These are phyloP conservation scores for Trifolium dubium DNA, from an alignment of 306 rosid genomes.

Conservation along the genomic window DNA sequence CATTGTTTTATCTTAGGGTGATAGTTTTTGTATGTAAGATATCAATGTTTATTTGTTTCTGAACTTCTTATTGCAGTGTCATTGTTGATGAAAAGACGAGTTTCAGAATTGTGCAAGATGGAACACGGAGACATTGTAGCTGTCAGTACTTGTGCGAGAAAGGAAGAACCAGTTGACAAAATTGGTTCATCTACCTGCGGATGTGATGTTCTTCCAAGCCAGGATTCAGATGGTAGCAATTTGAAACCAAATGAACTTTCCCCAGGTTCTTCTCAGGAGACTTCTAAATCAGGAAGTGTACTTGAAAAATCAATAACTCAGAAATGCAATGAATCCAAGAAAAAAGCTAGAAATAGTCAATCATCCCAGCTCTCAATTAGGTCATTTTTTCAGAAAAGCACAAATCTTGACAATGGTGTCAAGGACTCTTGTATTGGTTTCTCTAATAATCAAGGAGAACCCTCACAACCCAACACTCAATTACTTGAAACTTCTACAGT, in stretches of 20 bases:
- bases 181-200: slow-evolving; percentile 38
- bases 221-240: slow-evolving; percentile 46
- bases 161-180: slow-evolving; percentile 43
- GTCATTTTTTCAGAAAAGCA: slow-evolving; percentile 73
- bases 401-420: slow-evolving; percentile 39
- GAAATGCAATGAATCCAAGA: slow-evolving; percentile 51
- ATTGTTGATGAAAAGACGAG: slow-evolving; percentile 61
- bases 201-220: slow-evolving; percentile 49
- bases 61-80: slow-evolving; percentile 64
- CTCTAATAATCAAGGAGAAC: slow-evolving; percentile 44
- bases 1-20: slow-evolving; percentile 36
- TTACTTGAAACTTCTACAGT: slow-evolving; percentile 46
- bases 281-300: slow-evolving; percentile 37
- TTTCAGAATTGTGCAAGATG: slow-evolving; percentile 39
- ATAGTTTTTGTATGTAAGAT: slow-evolving; percentile 17
- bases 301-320: slow-evolving; percentile 35
- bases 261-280: slow-evolving; percentile 41
- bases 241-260: slow-evolving; percentile 37
- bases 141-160: slow-evolving; percentile 42
- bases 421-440: slow-evolving; percentile 40
- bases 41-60: slow-evolving; percentile 21
- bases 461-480: slow-evolving; percentile 47
- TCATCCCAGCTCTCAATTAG: slow-evolving; percentile 70
- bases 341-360: slow-evolving; percentile 66
- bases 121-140: slow-evolving; percentile 24